phyloP scores from a whole-genome alignment of 208 protist species.

The Zelonia costaricensis region DNA sequence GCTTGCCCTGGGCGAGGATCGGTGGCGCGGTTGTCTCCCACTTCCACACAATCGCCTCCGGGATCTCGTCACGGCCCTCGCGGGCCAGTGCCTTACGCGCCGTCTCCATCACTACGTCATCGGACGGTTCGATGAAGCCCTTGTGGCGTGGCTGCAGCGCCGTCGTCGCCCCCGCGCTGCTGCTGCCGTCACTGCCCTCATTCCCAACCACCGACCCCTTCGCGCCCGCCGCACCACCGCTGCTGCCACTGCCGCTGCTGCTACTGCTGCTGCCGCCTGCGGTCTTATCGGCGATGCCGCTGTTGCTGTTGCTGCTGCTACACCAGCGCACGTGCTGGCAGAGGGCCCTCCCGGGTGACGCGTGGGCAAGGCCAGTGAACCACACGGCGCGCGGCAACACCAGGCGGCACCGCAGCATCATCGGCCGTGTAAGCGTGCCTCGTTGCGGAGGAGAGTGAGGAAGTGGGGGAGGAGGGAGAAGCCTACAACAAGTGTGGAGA shows the following conservation, averaged over 20 bases:
- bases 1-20: constrained; percentile 75
- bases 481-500: too few species aligned
- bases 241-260: neutral
- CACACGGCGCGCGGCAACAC: constrained; percentile 11
- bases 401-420: constrained; percentile 21
- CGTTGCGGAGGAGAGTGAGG: neutral
- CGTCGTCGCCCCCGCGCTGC: neutral
- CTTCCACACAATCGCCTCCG: constrained; percentile 75
- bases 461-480: neutral
- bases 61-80: constrained; percentile 73
- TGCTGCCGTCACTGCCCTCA: neutral
- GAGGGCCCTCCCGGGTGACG: neutral
- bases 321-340: constrained; percentile 13
- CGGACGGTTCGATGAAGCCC: constrained; percentile 78
- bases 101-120: constrained; percentile 87
- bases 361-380: neutral
- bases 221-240: neutral
- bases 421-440: neutral
- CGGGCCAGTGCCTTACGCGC: constrained; percentile 77
- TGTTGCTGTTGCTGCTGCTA: constrained; percentile 8
- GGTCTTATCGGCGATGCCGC: neutral
- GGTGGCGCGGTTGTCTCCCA: constrained; percentile 77
- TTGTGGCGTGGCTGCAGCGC: constrained; percentile 38
- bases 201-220: neutral
- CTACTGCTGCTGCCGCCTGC: neutral